phyloP scores from a whole-genome alignment of 2,329 filamentous ascomycete species.

The Trichoderma sp. region DNA sequence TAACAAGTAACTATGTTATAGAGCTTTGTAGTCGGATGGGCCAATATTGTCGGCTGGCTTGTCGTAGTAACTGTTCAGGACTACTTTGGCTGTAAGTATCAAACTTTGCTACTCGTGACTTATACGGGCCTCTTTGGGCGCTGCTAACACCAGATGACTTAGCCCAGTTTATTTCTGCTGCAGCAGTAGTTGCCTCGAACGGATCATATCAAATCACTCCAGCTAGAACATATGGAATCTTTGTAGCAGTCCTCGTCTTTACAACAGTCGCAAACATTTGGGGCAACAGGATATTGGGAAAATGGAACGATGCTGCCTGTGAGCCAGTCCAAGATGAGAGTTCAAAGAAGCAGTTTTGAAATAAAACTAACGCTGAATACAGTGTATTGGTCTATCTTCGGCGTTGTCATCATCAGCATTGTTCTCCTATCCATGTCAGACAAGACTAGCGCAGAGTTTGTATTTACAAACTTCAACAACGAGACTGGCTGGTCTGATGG shows the following conservation, averaged over 20 bases:
- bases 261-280: conserved; percentile 9
- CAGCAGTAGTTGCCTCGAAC: conserved; percentile 10
- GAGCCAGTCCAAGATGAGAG: neutral
- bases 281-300: conserved; percentile 4
- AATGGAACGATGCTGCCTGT: conserved; percentile 11
- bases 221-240: conserved; percentile 1
- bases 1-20: neutral
- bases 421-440: conserved; percentile 8
- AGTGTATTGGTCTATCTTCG: conserved; percentile 11
- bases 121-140: neutral
- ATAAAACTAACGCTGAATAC: neutral
- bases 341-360: neutral
- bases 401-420: conserved; percentile 9
- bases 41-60: conserved; percentile 11
- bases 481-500: conserved; percentile 17
- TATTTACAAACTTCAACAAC: conserved; percentile 8
- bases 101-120: neutral
- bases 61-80: conserved; percentile 11
- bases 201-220: conserved; percentile 8
- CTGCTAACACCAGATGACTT: neutral
- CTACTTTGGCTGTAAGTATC: conserved; percentile 10
- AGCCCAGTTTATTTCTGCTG: conserved; percentile 13
- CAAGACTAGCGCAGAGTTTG: conserved; percentile 13
- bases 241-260: conserved; percentile 11
- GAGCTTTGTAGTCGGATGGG: conserved; percentile 14